phyloP scores from a whole-genome alignment of 495 filamentous ascomycete genomes.

The Sordaria brevicollis region DNA sequence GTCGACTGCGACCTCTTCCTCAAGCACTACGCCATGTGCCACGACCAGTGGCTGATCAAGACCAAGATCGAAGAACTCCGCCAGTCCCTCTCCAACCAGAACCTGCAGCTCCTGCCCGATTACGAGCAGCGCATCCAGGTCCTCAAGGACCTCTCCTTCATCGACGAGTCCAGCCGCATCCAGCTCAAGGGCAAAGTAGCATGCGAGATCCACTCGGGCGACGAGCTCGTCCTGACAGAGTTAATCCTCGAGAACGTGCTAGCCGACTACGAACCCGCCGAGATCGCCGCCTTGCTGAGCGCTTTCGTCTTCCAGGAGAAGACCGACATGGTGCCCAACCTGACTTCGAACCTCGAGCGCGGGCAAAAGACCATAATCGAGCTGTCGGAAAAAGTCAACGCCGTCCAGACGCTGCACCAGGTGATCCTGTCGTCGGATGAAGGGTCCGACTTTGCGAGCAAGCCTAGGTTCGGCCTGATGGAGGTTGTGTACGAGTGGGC shows the following conservation, averaged over 20 bases:
- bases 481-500: conserved; percentile 99
- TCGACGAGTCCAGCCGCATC: conserved; percentile 73
- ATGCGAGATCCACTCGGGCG: conserved; percentile 95
- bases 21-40: conserved; percentile 88
- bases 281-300: conserved; percentile 89
- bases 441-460: conserved; percentile 78
- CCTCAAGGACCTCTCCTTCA: conserved; percentile 79
- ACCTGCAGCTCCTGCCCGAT: conserved; percentile 92
- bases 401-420: conserved; percentile 75
- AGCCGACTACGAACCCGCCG: conserved; percentile 88
- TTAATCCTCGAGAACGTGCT: conserved; percentile 93
- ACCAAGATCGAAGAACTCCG: conserved; percentile 80
- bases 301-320: conserved; percentile 99
- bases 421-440: conserved; percentile 84
- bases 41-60: conserved; percentile 89
- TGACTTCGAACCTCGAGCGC: conserved; percentile 73
- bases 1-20: conserved; percentile 60
- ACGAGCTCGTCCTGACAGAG: conserved; percentile 95
- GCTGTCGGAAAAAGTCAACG: conserved; percentile 85
- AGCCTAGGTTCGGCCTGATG: conserved; percentile 81
- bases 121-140: conserved; percentile 93
- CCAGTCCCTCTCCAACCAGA: conserved; percentile 87
- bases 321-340: conserved; percentile 71
- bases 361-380: conserved; percentile 78
- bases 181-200: conserved; percentile 96